Conservation (phyloP, 106 monocot genomes). For the Dioscorea alata region DNA sequence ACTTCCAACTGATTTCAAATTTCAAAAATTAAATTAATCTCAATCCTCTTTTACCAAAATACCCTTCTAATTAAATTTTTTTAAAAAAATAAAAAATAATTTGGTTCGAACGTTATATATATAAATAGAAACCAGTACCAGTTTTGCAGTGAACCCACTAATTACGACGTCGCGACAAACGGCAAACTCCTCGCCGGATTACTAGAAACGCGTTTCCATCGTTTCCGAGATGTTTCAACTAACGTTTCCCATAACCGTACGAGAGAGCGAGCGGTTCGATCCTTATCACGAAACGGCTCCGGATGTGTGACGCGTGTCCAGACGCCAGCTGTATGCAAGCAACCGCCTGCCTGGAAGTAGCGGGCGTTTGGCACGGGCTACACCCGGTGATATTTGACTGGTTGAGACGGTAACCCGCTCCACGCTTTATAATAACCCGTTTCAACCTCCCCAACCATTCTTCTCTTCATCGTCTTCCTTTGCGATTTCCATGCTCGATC, state of each 20-base stretch:
- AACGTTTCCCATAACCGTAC: not conserved
- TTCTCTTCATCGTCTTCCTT: not conserved
- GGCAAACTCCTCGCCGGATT: too few species aligned
- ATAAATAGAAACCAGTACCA: too few species aligned
- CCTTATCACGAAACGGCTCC: not conserved
- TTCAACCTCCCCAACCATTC: not conserved
- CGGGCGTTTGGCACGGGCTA: not conserved
- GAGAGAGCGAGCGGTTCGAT: not conserved
- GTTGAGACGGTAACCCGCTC: slow-evolving; percentile 6
- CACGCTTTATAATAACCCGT: slow-evolving; percentile 3
- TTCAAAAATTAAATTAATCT: too few species aligned
- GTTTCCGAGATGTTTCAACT: not conserved
- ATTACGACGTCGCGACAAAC: too few species aligned
- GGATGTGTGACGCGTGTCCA: slow-evolving; percentile 19
- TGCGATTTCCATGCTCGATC: not conserved
- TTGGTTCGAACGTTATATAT: too few species aligned
- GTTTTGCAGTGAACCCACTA: too few species aligned
- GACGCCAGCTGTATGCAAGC: slow-evolving; percentile 32
- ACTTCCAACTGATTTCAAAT: too few species aligned
- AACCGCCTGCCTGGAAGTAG: slow-evolving; percentile 33
- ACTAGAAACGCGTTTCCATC: not conserved
- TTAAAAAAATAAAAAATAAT: too few species aligned
- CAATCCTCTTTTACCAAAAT: too few species aligned
- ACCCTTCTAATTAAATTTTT: too few species aligned
- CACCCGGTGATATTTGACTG: slow-evolving; percentile 3